These are phyloP conservation scores for Lactifluus volemus DNA, from an alignment of 768 basidiomycete species.

Conservation along the genomic window DNA sequence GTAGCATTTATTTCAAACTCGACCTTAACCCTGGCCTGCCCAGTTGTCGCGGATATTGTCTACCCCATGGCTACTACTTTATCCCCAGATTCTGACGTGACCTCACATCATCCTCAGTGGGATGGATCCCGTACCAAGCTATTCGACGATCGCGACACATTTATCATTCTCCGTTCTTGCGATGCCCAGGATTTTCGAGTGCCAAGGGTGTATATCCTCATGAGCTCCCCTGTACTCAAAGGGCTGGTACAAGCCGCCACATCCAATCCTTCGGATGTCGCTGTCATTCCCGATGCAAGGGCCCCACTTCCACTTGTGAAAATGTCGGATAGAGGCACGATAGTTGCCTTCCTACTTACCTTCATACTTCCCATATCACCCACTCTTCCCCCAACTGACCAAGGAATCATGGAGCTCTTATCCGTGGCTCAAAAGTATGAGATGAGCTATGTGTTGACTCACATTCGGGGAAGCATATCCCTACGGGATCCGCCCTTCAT, in stretches of 20 bases:
- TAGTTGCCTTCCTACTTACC: background rate
- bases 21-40: too few species aligned
- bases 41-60: background rate
- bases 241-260: background rate
- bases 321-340: background rate
- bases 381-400: background rate
- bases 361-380: background rate
- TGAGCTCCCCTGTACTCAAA: constrained; percentile 34
- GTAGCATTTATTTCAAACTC: background rate
- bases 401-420: background rate
- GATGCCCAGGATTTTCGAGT: constrained; percentile 38
- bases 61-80: background rate
- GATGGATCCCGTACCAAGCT: background rate
- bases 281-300: background rate
- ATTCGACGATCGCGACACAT: background rate
- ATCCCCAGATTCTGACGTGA: background rate
- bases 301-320: background rate
- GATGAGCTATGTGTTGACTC: background rate
- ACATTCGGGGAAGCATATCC: background rate
- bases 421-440: background rate
- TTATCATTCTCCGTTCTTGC: constrained; percentile 27
- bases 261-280: background rate
- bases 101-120: background rate
- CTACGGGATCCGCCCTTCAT: background rate
- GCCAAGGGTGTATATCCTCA: constrained; percentile 34